Evolutionary conservation across 352 stramenopile genomes (phyloP).

Genomic region (Aphanomyces invadans): DNA sequence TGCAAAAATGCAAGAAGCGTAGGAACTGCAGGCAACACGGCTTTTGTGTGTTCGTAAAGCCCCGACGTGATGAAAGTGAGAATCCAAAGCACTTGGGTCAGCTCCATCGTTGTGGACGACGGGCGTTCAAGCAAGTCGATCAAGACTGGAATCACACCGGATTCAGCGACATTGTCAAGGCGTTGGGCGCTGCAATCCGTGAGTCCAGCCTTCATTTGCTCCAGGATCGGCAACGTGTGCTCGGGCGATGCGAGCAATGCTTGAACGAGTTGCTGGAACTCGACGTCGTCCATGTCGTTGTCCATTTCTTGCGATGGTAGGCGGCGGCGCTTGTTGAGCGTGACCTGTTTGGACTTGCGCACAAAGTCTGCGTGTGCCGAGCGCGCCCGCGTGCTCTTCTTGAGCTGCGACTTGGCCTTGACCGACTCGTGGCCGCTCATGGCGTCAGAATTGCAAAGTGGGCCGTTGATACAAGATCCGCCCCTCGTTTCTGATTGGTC

Average conservation of each 20-base stretch:
- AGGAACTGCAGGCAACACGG: conserved; percentile 64
- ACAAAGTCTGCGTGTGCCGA: conserved; percentile 16
- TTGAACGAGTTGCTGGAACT: conserved; percentile 19
- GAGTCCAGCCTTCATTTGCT: conserved; percentile 4
- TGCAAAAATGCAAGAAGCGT: conserved; percentile 62
- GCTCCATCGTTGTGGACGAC: conserved; percentile 20
- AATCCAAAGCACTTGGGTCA: conserved; percentile 52
- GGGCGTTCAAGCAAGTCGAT: conserved; percentile 21
- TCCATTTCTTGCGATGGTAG: conserved; percentile 9
- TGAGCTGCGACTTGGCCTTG: conserved; percentile 21
- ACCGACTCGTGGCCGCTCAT: conserved; percentile 13
- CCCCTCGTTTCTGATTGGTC: not conserved
- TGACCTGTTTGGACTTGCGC: conserved; percentile 23
- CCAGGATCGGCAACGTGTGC: conserved; percentile 2
- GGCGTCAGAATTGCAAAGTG: not conserved
- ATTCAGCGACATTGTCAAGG: conserved; percentile 19
- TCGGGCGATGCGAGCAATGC: conserved; percentile 2
- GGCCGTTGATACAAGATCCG: too few relatives aligned
- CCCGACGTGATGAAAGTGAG: conserved; percentile 77
- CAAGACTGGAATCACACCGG: conserved; percentile 13
- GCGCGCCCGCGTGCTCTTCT: conserved; percentile 23
- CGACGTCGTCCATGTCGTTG: conserved; percentile 19
- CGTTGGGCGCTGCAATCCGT: conserved; percentile 5
- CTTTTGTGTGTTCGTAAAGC: conserved; percentile 76
- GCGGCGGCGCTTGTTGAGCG: conserved; percentile 23